Base-by-base conservation (phyloP, 2,329 filamentous ascomycete species). In the Fusarium sp. region DNA sequence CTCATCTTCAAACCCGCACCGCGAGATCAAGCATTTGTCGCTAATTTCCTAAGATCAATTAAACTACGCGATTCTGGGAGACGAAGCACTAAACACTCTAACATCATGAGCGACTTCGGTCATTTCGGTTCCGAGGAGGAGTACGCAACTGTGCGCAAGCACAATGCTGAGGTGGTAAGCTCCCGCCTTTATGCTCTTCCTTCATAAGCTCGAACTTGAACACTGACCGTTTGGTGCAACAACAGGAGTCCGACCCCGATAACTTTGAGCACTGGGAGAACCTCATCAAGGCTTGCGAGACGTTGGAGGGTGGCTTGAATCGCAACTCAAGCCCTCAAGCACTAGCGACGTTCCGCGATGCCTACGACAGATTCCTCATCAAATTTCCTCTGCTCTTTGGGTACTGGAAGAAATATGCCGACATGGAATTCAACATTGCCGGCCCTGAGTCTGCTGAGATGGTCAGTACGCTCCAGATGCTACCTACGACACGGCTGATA, bases 341-440 rank as follows among this genome's bases (percentile, higher is more conserved):
- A 33, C 95, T 99, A 77, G 91, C 94, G 26, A 92, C 94, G 16
- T 92, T 95, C 62, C 92, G 96, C 82, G 91, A 93, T 81, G 90
- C 93, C 71, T 98, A 97, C 85, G 95, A 99, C 81, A 91, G 93
- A 53, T 97, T 99, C 80, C 91, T 99, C 28, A 90, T 93, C 69
- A 98, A 97, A 80, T 99, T 98, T 74, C 96, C 96, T 6, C 88
- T 98, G 16, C 90, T 98, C 42, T 99, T 98, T 79, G 96, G 95
- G 58, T 99, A 98, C 85, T 99, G 96, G 96, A 98, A 98, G 86
- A 98, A 98, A 82, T 99, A 98, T 87, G 96, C 96, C 79, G 95
- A 98, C 79, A 88, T 97, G 72, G 96, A 99, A 80, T 99, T 99
- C 84, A 95, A 95, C 56, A 97, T 99, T 74, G 95, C 95, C 9